Base-by-base conservation (phyloP, 176 grass and related monocot genomes). In the Carex kokanica region DNA sequence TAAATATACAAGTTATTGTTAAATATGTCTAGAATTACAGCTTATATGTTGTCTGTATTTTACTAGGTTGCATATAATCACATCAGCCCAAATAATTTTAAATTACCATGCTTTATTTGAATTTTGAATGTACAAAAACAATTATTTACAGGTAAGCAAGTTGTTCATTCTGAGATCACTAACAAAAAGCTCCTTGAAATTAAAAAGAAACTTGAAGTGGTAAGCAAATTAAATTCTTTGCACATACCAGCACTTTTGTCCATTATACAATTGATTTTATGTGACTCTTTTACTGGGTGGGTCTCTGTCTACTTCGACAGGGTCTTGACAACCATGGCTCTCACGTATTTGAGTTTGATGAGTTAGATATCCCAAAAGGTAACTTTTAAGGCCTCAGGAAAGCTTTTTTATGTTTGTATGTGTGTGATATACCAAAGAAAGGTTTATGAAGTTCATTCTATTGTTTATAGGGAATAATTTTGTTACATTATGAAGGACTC, bases 181-280 rank as follows among this genome's bases (percentile, higher is more conserved):
- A 92, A 95, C 86, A 93, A 16, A 86, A 95, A 93, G 60, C 85
- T 95, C 52, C 84, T 93, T 69, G 88, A 95, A 84, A 80, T 99
- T 74, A 95, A 95, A 81, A 91, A 84, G 80, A 85, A 87, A 78
- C 66, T 99, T 61, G 88, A 90, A 82, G 65, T 87, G 81, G 63
- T 86, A 59, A 60, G 24, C 34, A 85, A n/a, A 77, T 67, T 83
- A 5, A 86, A 86, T 82, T 86, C 91, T 87, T 51, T 9, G 6
- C 70, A 81, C 74, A 45, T 52, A 81, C 61, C 61, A 20, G 8
- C 32, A 65, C 11, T 79, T 70, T 2, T 79, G 18, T 57, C 6
- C 78, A 25, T 66, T 61, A 43, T 64, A 16, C 15, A 5, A 5
- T 88, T 64, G 27, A 17, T 63, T 17, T 61, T 24, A 65, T 83